Percentiles rank a stretch among this genome's conserved stretches.
These are phyloP conservation scores for Cryptomeria japonica DNA, from an alignment of 75 land plant species.

Conservation along the genomic window DNA sequence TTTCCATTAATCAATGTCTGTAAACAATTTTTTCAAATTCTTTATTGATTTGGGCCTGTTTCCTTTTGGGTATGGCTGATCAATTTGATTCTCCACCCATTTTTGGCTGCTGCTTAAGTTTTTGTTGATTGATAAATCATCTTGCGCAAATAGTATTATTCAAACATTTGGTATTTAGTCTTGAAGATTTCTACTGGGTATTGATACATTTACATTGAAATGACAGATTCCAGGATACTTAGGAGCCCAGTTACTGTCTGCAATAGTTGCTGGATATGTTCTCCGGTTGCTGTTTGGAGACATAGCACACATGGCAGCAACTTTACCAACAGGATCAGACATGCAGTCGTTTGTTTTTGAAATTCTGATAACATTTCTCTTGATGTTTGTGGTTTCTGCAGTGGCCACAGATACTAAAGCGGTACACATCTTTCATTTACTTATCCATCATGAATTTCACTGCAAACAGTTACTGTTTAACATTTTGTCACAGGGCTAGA, in stretches of 20 bases:
- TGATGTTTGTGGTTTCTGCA: slow-evolving; percentile 87
- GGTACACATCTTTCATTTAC: slow-evolving; percentile 17
- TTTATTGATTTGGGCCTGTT: not conserved
- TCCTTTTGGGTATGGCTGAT: not conserved
- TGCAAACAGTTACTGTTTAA: not conserved
- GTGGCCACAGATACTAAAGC: slow-evolving; percentile 85
- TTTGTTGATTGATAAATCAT: not conserved
- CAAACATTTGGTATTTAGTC: too few species aligned
- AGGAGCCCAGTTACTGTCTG: slow-evolving; percentile 50
- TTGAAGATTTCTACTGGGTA: not conserved
- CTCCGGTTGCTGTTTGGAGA: slow-evolving; percentile 51
- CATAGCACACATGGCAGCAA: slow-evolving; percentile 47
- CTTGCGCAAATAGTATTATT: not conserved
- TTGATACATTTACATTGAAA: not conserved
- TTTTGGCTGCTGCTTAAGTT: not conserved
- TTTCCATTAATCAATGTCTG: slow-evolving; percentile 36
- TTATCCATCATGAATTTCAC: not conserved
- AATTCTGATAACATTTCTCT: slow-evolving; percentile 71
- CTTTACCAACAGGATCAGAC: slow-evolving; percentile 52
- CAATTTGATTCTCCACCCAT: not conserved
- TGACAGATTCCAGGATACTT: slow-evolving; percentile 69
- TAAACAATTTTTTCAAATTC: not conserved
- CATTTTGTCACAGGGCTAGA: not conserved
- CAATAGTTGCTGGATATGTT: slow-evolving; percentile 50
- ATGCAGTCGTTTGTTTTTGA: slow-evolving; percentile 66